Percentiles rank a stretch among this genome's conserved stretches.
Conservation (phyloP, 1,284 basidiomycete species). For the Cutaneotrichosporon mucoides region DNA sequence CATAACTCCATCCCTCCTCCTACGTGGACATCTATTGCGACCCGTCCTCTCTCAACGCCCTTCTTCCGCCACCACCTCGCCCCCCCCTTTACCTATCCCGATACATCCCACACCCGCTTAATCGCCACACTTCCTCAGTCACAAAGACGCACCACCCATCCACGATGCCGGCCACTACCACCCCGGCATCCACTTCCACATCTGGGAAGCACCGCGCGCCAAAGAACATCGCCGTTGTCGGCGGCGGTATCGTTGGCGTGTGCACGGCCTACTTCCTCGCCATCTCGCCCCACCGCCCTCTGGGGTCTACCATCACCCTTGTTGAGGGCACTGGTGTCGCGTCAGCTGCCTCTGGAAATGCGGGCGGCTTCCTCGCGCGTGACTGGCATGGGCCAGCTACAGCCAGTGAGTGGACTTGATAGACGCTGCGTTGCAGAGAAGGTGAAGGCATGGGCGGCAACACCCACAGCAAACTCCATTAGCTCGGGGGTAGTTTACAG, state of each 20-base stretch:
- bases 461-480: too few species aligned
- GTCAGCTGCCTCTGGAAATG: conserved; percentile 74
- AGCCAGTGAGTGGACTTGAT: conserved; percentile 31
- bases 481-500: too few species aligned
- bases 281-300: conserved; percentile 24
- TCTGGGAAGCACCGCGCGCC: not conserved
- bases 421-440: too few species aligned
- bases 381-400: conserved; percentile 62
- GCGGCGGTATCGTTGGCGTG: conserved; percentile 75
- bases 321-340: conserved; percentile 69
- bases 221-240: conserved; percentile 43
- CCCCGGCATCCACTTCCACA: not conserved
- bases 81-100: too few species aligned
- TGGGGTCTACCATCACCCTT: conserved; percentile 56
- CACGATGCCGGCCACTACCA: not conserved
- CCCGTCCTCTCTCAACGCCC: too few species aligned
- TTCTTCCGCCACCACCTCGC: too few species aligned
- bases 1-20: too few species aligned
- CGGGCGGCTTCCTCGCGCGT: conserved; percentile 83
- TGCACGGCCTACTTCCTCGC: conserved; percentile 60
- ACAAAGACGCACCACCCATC: not conserved
- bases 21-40: too few species aligned
- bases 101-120: too few species aligned
- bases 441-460: too few species aligned
- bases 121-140: too few species aligned